Conservation (phyloP, 257 asterid species). For the Petrea volubilis region DNA sequence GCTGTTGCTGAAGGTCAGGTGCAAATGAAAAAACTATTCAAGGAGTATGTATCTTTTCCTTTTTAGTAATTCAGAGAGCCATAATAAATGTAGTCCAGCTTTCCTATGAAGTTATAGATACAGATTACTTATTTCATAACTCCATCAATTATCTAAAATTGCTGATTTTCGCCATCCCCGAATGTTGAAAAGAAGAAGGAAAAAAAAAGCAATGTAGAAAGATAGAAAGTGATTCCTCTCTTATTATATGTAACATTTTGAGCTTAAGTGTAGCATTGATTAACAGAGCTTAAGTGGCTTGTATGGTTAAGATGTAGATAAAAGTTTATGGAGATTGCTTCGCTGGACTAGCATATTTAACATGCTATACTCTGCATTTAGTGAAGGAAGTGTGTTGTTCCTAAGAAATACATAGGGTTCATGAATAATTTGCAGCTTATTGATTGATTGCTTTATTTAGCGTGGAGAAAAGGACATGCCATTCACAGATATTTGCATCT, state of each 20-base stretch:
- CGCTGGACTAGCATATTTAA: background rate
- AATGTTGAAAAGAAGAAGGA: too few relatives aligned
- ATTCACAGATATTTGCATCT: conserved; percentile 12
- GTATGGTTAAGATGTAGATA: background rate
- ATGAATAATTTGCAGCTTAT: background rate
- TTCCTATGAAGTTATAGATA: conserved; percentile 2
- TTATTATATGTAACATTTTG: background rate
- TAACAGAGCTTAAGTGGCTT: background rate
- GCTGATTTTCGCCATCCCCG: conserved; percentile 8
- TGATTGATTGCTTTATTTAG: conserved; percentile 2
- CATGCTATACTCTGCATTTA: background rate
- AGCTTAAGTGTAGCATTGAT: background rate
- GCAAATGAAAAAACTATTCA: conserved; percentile 57
- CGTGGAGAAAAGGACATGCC: background rate
- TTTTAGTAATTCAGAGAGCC: conserved; percentile 18
- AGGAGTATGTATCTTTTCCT: conserved; percentile 57
- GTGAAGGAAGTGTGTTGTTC: conserved; percentile 10
- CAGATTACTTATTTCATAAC: background rate
- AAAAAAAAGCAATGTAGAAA: background rate
- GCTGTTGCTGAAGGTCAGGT: conserved; percentile 86
- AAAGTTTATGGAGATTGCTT: conserved; percentile 10
- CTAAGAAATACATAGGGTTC: background rate
- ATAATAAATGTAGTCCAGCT: conserved; percentile 7
- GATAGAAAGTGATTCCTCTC: background rate
- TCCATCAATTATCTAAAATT: conserved; percentile 4